A percentile compares a stretch with the other conserved stretches of the same genome.
Evolutionary conservation across 2,329 filamentous ascomycete genomes (phyloP).

Genomic region (Fusarium veterinarium): DNA sequence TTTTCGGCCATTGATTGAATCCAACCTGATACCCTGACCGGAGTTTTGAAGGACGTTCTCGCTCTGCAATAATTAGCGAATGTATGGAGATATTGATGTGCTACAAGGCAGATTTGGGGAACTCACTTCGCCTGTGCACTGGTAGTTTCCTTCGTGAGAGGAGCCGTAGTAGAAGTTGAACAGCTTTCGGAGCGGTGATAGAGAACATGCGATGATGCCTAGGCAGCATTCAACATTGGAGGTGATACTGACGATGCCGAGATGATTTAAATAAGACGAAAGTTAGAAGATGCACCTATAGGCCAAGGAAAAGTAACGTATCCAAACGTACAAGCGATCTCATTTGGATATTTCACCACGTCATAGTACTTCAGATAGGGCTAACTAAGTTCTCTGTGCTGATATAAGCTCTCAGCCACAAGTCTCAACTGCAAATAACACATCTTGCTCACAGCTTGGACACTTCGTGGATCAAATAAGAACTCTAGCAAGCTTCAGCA

Average conservation of each 20-base stretch:
- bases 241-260: conserved; percentile 15
- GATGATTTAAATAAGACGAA: background rate
- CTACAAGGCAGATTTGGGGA: background rate
- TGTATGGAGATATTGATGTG: background rate
- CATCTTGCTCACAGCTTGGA: no score
- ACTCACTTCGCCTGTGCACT: conserved; percentile 1
- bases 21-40: background rate
- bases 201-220: conserved; percentile 12
- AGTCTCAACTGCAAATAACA: no score
- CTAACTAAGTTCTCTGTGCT: no score
- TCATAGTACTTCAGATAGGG: conserved; percentile 17
- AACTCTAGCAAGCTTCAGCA: no score
- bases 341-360: background rate
- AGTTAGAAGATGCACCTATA: accelerated
- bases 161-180: conserved; percentile 20
- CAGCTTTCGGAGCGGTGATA: background rate
- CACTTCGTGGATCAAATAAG: no score
- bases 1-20: background rate
- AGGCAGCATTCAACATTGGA: conserved; percentile 16
- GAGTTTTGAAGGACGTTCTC: background rate
- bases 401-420: no score
- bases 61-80: background rate
- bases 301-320: background rate
- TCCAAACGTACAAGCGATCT: background rate
- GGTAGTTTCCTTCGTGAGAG: background rate